phyloP scores from a whole-genome alignment of 768 basidiomycete genomes.

The Boletus subparvulus region DNA sequence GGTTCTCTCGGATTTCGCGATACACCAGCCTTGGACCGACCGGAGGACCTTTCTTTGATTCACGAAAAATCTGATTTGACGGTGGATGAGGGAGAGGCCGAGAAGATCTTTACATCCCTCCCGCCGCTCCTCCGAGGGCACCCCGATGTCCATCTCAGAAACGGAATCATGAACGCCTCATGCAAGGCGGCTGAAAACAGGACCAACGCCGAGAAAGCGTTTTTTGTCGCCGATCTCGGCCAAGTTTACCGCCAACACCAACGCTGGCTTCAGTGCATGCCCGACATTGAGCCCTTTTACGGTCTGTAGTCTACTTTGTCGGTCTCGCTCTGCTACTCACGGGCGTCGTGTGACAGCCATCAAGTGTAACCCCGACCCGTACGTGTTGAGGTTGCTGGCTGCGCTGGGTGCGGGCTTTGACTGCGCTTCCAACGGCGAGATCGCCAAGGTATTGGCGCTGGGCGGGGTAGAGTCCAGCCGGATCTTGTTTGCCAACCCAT shows the following conservation, averaged over 20 bases:
- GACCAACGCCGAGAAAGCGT: conserved; percentile 86
- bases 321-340: conserved; percentile 27
- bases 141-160: conserved; percentile 70
- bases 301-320: conserved; percentile 50
- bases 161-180: conserved; percentile 70
- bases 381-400: conserved; percentile 86
- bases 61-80: conserved; percentile 54
- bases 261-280: conserved; percentile 75
- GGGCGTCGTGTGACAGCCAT: conserved; percentile 56
- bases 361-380: conserved; percentile 98
- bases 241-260: conserved; percentile 83
- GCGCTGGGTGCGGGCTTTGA: conserved; percentile 93
- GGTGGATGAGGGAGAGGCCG: conserved; percentile 33
- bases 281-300: conserved; percentile 91
- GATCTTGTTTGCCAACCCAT: conserved; percentile 98
- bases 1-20: conserved; percentile 24
- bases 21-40: conserved; percentile 16
- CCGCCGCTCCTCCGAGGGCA: conserved; percentile 70
- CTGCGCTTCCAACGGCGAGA: conserved; percentile 95
- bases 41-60: conserved; percentile 10
- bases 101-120: conserved; percentile 56
- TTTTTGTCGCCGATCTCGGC: conserved; percentile 93
- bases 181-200: conserved; percentile 50
- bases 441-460: conserved; percentile 71
- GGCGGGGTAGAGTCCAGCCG: conserved; percentile 74